These are phyloP conservation scores for Thielaviopsis cerberus DNA, from an alignment of 2,329 filamentous ascomycete genomes.

Conservation along the genomic window DNA sequence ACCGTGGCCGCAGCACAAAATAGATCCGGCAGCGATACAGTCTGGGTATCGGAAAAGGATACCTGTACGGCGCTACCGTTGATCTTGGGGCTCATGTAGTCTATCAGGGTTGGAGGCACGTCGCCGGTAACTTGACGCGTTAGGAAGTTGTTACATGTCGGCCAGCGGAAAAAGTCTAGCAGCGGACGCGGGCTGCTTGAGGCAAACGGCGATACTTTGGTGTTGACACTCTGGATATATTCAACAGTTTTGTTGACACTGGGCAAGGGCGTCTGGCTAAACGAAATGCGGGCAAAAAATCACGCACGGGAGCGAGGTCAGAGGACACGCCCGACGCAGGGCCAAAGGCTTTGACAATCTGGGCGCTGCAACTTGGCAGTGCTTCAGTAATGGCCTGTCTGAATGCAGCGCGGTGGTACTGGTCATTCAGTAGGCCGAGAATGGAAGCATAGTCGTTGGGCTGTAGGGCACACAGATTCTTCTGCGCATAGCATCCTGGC, in stretches of 20 bases:
- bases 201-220: background rate
- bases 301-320: background rate
- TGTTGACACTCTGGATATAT: background rate
- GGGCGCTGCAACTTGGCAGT: background rate
- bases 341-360: background rate
- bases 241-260: background rate
- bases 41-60: background rate
- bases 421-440: conserved; percentile 1
- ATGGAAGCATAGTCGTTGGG: conserved; percentile 6
- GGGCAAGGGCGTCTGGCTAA: background rate
- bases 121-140: background rate
- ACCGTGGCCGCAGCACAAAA: conserved; percentile 1
- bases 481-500: conserved; percentile 1
- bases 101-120: background rate
- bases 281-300: conserved; percentile 1
- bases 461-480: conserved; percentile 4
- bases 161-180: conserved; percentile 6
- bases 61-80: background rate
- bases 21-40: background rate
- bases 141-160: conserved; percentile 8
- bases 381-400: conserved; percentile 1
- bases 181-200: background rate
- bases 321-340: background rate
- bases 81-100: background rate
- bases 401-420: conserved; percentile 8